Evolutionary conservation across 768 basidiomycete species (phyloP), one percentile per base, ranked within the genome.

Genomic region (Scleroderma citrinum): DNA sequence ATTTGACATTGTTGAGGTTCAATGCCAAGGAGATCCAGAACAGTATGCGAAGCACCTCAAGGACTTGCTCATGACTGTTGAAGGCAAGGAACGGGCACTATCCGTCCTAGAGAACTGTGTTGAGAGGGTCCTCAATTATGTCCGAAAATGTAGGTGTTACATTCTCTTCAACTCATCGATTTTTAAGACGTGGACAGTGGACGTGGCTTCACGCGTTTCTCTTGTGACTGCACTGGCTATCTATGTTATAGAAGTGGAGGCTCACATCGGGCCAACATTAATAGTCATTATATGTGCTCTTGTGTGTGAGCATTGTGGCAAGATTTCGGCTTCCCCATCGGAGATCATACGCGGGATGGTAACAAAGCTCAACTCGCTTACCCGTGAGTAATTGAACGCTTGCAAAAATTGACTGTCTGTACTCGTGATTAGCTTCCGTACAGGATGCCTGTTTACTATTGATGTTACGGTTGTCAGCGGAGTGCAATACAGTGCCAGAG

Each of bases 361-460:
- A 14, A 49, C 46, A 3, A 69, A 74, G 40, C 54, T 86, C 8
- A 49, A 55, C 13, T 59, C 57, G 2, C 75, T 72, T 56, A 57
- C 71, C 44, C 60, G 83, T 82, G 54, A 59, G 78, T 64, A 20
- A 20, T 36, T 53, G 54, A 20, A 37, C 52, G 54, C 38, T 54
- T 49, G 52, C 38, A 44, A 55, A 48, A 41, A 31, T 21, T 31
- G 39, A n/a, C 36, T 38, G 51, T 40, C 46, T 24, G 20, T 12
- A 44, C 5, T 35, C 29, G 42, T 19, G 40, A 14, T 20, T 52
- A 91, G 88, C 76, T 30, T 70, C 82, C 24, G 77, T 91, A 7
- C 85, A 87, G 60, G 89, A 92, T 50, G 80, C 80, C 4, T 80
- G 80, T 51, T 65, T 92, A 26, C 61, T 91, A 29, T 74, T 82